Evolutionary conservation across 208 protist genomes (phyloP).

Genomic region (Leptomonas pyrrhocoris): DNA sequence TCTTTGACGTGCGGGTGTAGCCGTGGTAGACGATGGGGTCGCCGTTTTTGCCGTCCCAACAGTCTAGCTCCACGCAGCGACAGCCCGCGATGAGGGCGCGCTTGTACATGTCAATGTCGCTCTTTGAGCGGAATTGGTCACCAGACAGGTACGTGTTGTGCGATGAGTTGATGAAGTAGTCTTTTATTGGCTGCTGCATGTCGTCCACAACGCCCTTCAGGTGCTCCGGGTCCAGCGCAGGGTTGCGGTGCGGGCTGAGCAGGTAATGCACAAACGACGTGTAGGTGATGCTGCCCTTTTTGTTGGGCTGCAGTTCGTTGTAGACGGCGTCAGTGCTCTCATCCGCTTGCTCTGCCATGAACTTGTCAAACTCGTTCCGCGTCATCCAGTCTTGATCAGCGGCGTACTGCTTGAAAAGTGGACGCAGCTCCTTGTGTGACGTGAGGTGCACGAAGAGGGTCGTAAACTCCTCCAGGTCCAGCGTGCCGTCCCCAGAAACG

Average conservation of each 20-base stretch:
- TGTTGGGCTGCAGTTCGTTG: constrained; percentile 25
- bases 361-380: constrained; percentile 44
- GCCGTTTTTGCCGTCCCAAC: constrained; percentile 71
- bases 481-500: constrained; percentile 38
- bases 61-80: constrained; percentile 87
- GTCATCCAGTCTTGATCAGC: constrained; percentile 41
- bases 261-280: constrained; percentile 43
- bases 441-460: constrained; percentile 51
- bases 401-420: constrained; percentile 39
- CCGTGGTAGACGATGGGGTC: constrained; percentile 87
- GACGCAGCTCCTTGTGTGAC: constrained; percentile 39
- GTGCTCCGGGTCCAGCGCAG: constrained; percentile 35
- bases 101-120: constrained; percentile 67
- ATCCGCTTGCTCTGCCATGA: constrained; percentile 44
- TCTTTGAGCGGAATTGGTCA: constrained; percentile 84
- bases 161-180: constrained; percentile 93
- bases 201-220: constrained; percentile 46
- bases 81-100: constrained; percentile 64
- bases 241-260: constrained; percentile 41
- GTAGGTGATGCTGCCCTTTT: constrained; percentile 31
- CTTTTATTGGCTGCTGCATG: constrained; percentile 82
- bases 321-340: constrained; percentile 26
- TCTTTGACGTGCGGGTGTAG: constrained; percentile 80
- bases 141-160: constrained; percentile 97
- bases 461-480: constrained; percentile 62